Percentiles rank a stretch among this genome's conserved stretches.
Conservation (phyloP, 176 grass and related monocot species). For the Poa annua region DNA sequence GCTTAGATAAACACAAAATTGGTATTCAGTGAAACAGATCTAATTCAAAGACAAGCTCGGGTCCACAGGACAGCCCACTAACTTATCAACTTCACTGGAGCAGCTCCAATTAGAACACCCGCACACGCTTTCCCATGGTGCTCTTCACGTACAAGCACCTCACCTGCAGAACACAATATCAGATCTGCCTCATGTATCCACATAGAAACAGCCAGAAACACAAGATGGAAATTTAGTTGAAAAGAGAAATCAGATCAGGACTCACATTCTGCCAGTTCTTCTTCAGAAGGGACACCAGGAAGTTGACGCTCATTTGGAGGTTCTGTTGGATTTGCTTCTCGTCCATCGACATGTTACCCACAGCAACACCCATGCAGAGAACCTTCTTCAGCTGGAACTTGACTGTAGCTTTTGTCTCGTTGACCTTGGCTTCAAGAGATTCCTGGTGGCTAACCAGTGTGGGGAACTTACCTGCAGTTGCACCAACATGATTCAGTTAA, state of each 20-base stretch:
- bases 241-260: neutral
- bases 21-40: conserved; percentile 31
- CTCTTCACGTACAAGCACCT: conserved; percentile 96
- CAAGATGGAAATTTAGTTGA: neutral
- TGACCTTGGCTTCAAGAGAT: conserved; percentile 88
- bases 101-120: conserved; percentile 65
- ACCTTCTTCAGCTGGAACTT: conserved; percentile 99
- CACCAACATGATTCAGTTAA: conserved; percentile 27
- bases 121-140: conserved; percentile 90
- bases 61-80: neutral
- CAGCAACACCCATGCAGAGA: conserved; percentile 97
- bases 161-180: conserved; percentile 57
- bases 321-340: conserved; percentile 98
- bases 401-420: conserved; percentile 84
- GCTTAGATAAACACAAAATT: conserved; percentile 27
- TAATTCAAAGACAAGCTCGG: conserved; percentile 30
- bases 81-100: conserved; percentile 35
- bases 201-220: neutral
- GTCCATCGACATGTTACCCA: conserved; percentile 83
- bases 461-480: conserved; percentile 78
- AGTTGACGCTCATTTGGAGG: conserved; percentile 94
- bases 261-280: conserved; percentile 99
- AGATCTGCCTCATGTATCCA: neutral
- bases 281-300: conserved; percentile 91
- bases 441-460: conserved; percentile 86